Base-by-base conservation (phyloP, 768 basidiomycete genomes). In the Mycena rosella region DNA sequence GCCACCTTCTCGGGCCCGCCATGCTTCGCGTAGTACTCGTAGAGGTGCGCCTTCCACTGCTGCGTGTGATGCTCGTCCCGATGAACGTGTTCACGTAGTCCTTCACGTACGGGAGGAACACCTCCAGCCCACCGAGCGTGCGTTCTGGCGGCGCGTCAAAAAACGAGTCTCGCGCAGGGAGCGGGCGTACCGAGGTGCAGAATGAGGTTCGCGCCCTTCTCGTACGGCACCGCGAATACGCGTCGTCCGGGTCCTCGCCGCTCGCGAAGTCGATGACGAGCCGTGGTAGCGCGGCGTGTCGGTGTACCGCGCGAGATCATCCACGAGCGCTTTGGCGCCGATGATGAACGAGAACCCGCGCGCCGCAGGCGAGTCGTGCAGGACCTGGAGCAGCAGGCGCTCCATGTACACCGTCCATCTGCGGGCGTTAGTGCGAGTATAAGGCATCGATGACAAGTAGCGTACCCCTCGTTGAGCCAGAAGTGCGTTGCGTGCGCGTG, bases 391-490 rank as follows among this genome's bases (percentile, higher is more conserved):
- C 48, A 98, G 82, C 10, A 97, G 79, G 15, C 96, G 89, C 76
- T 99, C 96, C 32, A 94, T 90, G 75, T 96, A 98, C 0, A 94
- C 96, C 32, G 96, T 98, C 92, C 94, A 96, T n/a, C n/a, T n/a
- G n/a, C n/a, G n/a, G n/a, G n/a, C n/a, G n/a, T n/a, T n/a, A n/a
- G n/a, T n/a, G n/a, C n/a, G n/a, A n/a, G n/a, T n/a, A n/a, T n/a
- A n/a, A n/a, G n/a, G n/a, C n/a, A n/a, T n/a, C n/a, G n/a, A n/a
- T n/a, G n/a, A n/a, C n/a, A n/a, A n/a, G n/a, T n/a, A n/a, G n/a
- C n/a, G n/a, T n/a, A n/a, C 30, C 95, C 92, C 81, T 96, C 93
- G 76, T 95, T 96, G 47, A 96, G 87, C 93, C 93, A 95, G 80
- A 94, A 95, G 78, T 94, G 92, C 0, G 88, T 87, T 0, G 92